Conservation (phyloP, 2,329 filamentous ascomycete species). For the Penicillium sp. region DNA sequence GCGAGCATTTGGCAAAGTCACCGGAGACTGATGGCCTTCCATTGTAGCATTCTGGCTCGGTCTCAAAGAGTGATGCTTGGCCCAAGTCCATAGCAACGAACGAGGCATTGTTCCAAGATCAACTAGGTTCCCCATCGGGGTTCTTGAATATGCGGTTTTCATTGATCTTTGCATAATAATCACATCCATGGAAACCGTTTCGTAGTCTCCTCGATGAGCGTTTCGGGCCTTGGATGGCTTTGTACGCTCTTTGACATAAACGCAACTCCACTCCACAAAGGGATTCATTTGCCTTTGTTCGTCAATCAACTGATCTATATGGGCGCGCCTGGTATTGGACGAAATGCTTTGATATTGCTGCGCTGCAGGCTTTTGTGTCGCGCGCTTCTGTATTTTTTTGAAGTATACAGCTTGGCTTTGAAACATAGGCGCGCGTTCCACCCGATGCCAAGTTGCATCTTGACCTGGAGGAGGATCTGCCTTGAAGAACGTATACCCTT, state of each 20-base stretch:
- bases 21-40: background rate
- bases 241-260: slow-evolving; percentile 37
- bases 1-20: background rate
- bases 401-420: slow-evolving; percentile 34
- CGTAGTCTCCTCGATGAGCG: slow-evolving; percentile 28
- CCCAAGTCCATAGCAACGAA: background rate
- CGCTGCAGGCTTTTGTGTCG: slow-evolving; percentile 27
- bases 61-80: background rate
- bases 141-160: slow-evolving; percentile 16
- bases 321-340: slow-evolving; percentile 28
- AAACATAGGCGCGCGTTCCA: slow-evolving; percentile 31
- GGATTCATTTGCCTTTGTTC: slow-evolving; percentile 32
- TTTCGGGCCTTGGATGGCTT: slow-evolving; percentile 30
- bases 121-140: slow-evolving; percentile 17
- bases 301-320: slow-evolving; percentile 39
- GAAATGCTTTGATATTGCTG: slow-evolving; percentile 33
- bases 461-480: slow-evolving; percentile 31
- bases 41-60: background rate
- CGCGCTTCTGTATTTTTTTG: slow-evolving; percentile 32
- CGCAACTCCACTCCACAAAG: slow-evolving; percentile 39
- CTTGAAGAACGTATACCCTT: slow-evolving; percentile 40
- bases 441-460: slow-evolving; percentile 33
- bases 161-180: slow-evolving; percentile 34
- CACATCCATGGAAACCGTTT: slow-evolving; percentile 37
- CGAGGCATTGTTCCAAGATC: too few species aligned